phyloP scores from a whole-genome alignment of 257 asterid species.

The Ocimum tenuiflorum region DNA sequence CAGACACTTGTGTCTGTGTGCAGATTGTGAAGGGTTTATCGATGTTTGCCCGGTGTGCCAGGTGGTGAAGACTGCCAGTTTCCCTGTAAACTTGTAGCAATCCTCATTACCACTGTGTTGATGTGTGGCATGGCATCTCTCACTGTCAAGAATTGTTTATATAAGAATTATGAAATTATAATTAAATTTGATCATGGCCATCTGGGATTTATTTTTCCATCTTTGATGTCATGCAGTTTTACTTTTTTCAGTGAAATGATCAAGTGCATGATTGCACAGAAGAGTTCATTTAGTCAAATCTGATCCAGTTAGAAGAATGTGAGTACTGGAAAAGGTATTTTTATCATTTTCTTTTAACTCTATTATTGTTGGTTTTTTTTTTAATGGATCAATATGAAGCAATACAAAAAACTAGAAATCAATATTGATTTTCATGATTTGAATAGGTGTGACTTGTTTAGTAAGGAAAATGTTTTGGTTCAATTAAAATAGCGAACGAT shows the following conservation, averaged over 20 bases:
- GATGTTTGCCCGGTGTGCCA: slow-evolving; percentile 51
- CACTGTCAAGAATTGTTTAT: slow-evolving; percentile 14
- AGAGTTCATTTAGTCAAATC: too few species aligned
- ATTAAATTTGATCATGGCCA: background rate
- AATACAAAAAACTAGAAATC: too few species aligned
- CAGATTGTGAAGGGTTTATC: slow-evolving; percentile 43
- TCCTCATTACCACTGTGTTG: background rate
- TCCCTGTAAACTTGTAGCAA: slow-evolving; percentile 39
- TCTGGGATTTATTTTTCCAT: background rate
- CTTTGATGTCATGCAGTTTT: background rate
- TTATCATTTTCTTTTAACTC: too few species aligned
- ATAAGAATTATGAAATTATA: slow-evolving; percentile 8
- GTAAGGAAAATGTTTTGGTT: too few species aligned
- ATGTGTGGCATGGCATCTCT: slow-evolving; percentile 2
- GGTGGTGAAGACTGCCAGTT: slow-evolving; percentile 55
- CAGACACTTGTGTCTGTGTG: slow-evolving; percentile 55
- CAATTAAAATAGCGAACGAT: too few species aligned
- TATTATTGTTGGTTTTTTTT: too few species aligned
- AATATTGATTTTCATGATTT: too few species aligned
- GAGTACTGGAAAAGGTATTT: too few species aligned
- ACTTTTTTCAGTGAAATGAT: background rate
- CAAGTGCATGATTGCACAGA: background rate
- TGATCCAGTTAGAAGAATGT: too few species aligned
- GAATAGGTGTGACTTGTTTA: too few species aligned
- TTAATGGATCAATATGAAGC: too few species aligned